Percentiles rank a stretch among this genome's conserved stretches.
Evolutionary conservation across 2,329 filamentous ascomycete species (phyloP).

Genomic region (Venturiaceae sp.): DNA sequence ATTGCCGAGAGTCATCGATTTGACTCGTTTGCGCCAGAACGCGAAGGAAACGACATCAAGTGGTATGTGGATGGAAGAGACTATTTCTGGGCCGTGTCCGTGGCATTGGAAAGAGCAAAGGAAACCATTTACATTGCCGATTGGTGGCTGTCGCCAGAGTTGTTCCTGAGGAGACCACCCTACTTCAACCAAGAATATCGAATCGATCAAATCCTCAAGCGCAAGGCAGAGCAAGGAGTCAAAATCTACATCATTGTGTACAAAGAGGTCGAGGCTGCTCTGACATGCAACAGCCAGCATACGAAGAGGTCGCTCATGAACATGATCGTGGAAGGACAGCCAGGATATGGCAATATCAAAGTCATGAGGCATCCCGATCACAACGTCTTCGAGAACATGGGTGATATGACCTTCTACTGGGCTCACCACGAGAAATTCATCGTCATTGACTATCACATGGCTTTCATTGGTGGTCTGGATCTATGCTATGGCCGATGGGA

Average conservation of each 20-base stretch:
- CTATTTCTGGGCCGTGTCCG: conserved; percentile 89
- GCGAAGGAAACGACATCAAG: conserved; percentile 77
- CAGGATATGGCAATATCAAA: conserved; percentile 79
- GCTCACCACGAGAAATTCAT: conserved; percentile 98
- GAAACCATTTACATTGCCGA: conserved; percentile 94
- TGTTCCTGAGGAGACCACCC: conserved; percentile 78
- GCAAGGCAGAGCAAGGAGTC: conserved; percentile 81
- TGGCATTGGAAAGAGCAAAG: conserved; percentile 78
- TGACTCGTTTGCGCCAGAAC: conserved; percentile 81
- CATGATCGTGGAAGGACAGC: conserved; percentile 71
- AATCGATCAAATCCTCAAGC: conserved; percentile 77
- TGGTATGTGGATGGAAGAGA: conserved; percentile 96
- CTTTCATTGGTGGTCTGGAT: conserved; percentile 90
- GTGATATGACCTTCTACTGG: conserved; percentile 96
- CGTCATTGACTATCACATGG: conserved; percentile 81
- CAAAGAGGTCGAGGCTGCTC: conserved; percentile 52
- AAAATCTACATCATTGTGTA: conserved; percentile 93
- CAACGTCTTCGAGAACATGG: conserved; percentile 85
- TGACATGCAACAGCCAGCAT: conserved; percentile 88
- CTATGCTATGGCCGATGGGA: conserved; percentile 97
- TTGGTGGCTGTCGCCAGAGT: conserved; percentile 91
- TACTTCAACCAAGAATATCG: conserved; percentile 76
- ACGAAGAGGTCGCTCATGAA: conserved; percentile 74
- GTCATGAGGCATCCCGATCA: conserved; percentile 91
- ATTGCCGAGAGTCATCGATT: conserved; percentile 72